Conservation (phyloP, 2,329 filamentous ascomycete genomes). For the Alternaria tenuissima region DNA sequence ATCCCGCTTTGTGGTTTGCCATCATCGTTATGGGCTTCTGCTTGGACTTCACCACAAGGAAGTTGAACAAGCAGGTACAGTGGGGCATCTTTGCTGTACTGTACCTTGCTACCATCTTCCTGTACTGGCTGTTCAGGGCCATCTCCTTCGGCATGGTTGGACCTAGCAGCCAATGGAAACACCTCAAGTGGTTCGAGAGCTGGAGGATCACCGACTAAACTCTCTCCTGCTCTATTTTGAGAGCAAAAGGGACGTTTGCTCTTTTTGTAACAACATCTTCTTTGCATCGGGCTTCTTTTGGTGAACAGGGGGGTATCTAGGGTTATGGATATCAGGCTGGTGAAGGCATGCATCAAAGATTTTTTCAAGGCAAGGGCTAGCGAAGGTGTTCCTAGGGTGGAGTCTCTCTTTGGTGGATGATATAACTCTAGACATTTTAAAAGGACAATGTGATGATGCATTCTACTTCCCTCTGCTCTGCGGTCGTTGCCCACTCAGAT, state of each 20-base stretch:
- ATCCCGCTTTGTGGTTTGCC: conserved; percentile 96
- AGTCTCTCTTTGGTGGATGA: not conserved
- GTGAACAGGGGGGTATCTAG: conserved; percentile 4
- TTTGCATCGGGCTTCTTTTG: not conserved
- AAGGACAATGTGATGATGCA: not conserved
- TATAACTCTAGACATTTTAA: not conserved
- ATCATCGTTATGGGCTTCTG: conserved; percentile 90
- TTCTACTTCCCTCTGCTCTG: no score
- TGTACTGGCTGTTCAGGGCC: conserved; percentile 90
- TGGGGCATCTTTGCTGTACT: conserved; percentile 75
- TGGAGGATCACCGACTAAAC: conserved; percentile 82
- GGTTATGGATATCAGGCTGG: conserved; percentile 13
- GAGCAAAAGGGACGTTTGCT: not conserved
- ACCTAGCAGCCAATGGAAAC: conserved; percentile 80
- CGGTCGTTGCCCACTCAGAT: no score
- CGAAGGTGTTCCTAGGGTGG: not conserved
- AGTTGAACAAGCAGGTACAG: conserved; percentile 69
- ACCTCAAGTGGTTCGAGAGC: conserved; percentile 90
- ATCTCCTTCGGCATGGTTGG: conserved; percentile 98
- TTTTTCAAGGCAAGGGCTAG: not conserved
- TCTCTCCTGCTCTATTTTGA: not conserved
- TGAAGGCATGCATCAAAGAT: not conserved
- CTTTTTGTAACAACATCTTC: conserved; percentile 18
- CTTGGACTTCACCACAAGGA: conserved; percentile 80
- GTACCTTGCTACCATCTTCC: conserved; percentile 76